phyloP scores from a whole-genome alignment of 345 rosid genomes.

The Eucalyptus marginata region DNA sequence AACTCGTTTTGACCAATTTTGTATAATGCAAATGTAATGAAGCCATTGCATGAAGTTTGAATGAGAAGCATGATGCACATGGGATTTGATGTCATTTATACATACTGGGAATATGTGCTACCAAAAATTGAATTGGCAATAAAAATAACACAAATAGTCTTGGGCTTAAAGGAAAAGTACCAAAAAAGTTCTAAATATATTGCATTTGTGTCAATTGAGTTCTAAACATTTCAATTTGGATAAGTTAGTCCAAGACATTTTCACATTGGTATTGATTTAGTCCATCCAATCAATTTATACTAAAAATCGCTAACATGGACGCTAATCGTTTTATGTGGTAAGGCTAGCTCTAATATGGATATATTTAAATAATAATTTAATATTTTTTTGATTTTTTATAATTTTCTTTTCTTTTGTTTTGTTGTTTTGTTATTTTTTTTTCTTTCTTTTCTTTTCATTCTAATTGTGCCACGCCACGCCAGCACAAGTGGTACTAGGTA shows the following conservation, averaged over 20 bases:
- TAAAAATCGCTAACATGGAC: rapidly evolving
- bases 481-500: rapidly evolving
- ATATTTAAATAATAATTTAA: too few species aligned
- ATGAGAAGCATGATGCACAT: background rate
- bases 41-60: rapidly evolving
- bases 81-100: background rate
- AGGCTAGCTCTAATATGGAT: background rate
- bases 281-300: too few species aligned
- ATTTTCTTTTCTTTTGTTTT: too few species aligned
- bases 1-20: too few species aligned
- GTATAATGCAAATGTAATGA: too few species aligned
- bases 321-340: rapidly evolving
- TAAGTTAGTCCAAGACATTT: too few species aligned
- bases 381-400: too few species aligned
- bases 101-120: background rate
- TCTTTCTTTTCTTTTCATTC: too few species aligned
- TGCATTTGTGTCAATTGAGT: rapidly evolving
- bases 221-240: too few species aligned
- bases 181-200: too few species aligned
- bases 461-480: rapidly evolving
- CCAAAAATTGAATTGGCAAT: background rate
- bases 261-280: too few species aligned
- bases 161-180: background rate
- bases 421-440: too few species aligned
- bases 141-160: background rate